A percentile compares a stretch with the other conserved stretches of the same genome.
Conservation (phyloP, 163 green algal genomes). For the Scenedesmus sp. region DNA sequence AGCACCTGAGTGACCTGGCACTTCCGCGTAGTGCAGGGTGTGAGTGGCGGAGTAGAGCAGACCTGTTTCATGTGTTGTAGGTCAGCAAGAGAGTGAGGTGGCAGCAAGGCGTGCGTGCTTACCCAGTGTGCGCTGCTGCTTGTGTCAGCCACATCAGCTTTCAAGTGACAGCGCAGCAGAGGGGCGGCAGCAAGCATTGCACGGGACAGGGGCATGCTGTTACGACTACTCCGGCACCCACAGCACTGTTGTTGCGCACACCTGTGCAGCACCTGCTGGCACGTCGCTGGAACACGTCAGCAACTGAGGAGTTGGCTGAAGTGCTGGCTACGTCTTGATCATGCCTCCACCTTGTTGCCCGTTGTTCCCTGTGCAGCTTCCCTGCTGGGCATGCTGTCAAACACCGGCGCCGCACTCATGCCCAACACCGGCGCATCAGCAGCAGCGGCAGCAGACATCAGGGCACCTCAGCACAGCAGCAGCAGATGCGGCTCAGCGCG, state of each 20-base stretch:
- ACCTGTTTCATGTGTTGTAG: too few relatives aligned
- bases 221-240: background rate
- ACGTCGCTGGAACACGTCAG: background rate
- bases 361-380: background rate
- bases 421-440: background rate
- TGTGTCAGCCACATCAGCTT: background rate
- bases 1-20: too few relatives aligned
- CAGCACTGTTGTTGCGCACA: background rate
- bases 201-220: background rate
- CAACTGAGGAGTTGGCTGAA: background rate
- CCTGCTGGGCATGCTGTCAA: constrained; percentile 37
- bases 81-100: too few relatives aligned
- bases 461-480: background rate
- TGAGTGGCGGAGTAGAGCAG: too few relatives aligned
- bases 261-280: background rate
- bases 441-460: background rate
- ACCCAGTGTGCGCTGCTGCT: background rate
- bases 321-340: background rate
- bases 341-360: background rate
- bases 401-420: background rate
- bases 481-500: background rate
- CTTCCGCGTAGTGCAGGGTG: too few relatives aligned
- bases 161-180: background rate
- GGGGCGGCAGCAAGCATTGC: background rate
- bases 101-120: too few relatives aligned